Evolutionary conservation across 2,329 filamentous ascomycete genomes (phyloP).

Genomic region (Stagonosporopsis vannaccii): DNA sequence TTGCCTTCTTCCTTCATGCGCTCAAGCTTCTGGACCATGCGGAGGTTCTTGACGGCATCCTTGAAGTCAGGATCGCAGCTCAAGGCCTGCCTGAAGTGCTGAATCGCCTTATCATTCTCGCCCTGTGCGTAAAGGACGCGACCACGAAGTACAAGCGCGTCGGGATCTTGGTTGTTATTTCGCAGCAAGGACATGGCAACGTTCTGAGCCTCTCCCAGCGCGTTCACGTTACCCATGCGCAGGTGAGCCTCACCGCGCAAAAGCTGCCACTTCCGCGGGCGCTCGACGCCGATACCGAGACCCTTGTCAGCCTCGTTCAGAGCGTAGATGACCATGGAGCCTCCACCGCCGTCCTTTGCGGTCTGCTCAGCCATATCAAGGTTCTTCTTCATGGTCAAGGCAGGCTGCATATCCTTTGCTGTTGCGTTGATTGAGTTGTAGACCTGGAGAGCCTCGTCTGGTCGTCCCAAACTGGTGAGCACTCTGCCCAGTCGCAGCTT

Average conservation of each 20-base stretch:
- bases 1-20: conserved; percentile 96
- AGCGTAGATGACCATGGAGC: conserved; percentile 91
- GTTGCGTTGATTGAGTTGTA: conserved; percentile 83
- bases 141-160: conserved; percentile 88
- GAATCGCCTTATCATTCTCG: conserved; percentile 92
- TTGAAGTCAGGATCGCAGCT: conserved; percentile 91
- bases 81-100: conserved; percentile 89
- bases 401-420: conserved; percentile 83
- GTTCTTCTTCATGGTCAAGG: conserved; percentile 84
- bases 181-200: conserved; percentile 88
- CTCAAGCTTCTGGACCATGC: conserved; percentile 89
- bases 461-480: conserved; percentile 84
- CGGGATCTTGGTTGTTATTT: conserved; percentile 87
- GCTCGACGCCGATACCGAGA: conserved; percentile 75
- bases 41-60: conserved; percentile 85
- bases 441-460: conserved; percentile 83
- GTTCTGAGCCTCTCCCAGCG: conserved; percentile 89
- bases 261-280: conserved; percentile 91
- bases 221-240: conserved; percentile 89
- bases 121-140: conserved; percentile 88
- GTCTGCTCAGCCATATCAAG: conserved; percentile 81
- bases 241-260: conserved; percentile 91
- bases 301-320: conserved; percentile 88
- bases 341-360: conserved; percentile 75
- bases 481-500: conserved; percentile 87